phyloP scores from a whole-genome alignment of 768 basidiomycete species.

The Auricularia auricula-judae region DNA sequence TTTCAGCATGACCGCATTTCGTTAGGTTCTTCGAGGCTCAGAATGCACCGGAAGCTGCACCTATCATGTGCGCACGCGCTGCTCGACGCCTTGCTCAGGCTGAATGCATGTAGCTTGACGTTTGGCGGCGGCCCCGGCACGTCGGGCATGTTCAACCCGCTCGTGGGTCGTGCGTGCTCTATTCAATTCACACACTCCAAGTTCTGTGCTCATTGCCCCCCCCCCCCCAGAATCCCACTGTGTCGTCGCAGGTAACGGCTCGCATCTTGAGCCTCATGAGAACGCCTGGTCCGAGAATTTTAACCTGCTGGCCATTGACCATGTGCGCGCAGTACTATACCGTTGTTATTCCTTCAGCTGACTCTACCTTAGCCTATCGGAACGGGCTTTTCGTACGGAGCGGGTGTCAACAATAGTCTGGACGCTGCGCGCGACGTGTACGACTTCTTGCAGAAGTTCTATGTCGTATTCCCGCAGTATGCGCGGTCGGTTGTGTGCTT shows the following conservation, averaged over 20 bases:
- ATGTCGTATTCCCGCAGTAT: slow-evolving; percentile 16
- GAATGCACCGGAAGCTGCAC: slow-evolving; percentile 17
- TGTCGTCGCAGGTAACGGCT: slow-evolving; percentile 14
- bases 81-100: background rate
- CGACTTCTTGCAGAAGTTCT: slow-evolving; percentile 28
- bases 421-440: slow-evolving; percentile 23
- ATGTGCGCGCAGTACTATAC: slow-evolving; percentile 1
- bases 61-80: slow-evolving; percentile 17
- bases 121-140: slow-evolving; percentile 25
- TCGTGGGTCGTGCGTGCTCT: slow-evolving; percentile 9
- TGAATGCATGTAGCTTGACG: slow-evolving; percentile 14
- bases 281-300: slow-evolving; percentile 9
- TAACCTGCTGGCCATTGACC: slow-evolving; percentile 8
- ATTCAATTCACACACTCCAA: no score
- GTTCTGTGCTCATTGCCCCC: background rate
- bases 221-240: slow-evolving; percentile 15
- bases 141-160: slow-evolving; percentile 18
- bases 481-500: background rate
- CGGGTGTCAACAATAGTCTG: slow-evolving; percentile 21
- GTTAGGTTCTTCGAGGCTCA: slow-evolving; percentile 25
- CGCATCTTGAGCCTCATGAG: slow-evolving; percentile 12
- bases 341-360: background rate
- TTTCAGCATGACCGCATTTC: no score
- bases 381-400: slow-evolving; percentile 25
- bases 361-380: slow-evolving; percentile 18